A percentile compares a stretch with the other conserved stretches of the same genome.
Conservation (phyloP, 2,329 filamentous ascomycete genomes). For the Chrysoporthe deuterocubensis region DNA sequence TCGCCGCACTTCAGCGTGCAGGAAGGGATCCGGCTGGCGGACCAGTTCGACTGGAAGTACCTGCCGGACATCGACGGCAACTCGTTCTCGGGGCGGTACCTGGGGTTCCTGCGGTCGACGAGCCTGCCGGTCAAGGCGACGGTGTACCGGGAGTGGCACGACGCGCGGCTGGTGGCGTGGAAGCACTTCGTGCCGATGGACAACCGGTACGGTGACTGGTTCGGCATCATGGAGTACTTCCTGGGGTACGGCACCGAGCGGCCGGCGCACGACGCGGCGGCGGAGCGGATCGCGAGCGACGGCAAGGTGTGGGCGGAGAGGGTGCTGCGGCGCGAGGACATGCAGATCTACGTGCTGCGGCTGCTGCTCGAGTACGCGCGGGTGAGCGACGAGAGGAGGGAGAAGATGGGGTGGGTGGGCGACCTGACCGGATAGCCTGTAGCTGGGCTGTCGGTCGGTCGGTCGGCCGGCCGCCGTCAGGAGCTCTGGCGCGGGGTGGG, state of each 20-base stretch:
- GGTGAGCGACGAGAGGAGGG: slow-evolving; percentile 54
- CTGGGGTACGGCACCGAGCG: slow-evolving; percentile 55
- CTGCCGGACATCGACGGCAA: slow-evolving; percentile 79
- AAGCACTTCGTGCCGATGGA: slow-evolving; percentile 83
- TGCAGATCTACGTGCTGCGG: slow-evolving; percentile 71
- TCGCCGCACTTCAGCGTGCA: slow-evolving; percentile 48
- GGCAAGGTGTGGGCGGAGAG: slow-evolving; percentile 71
- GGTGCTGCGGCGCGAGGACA: slow-evolving; percentile 72
- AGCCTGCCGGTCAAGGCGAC: slow-evolving; percentile 78
- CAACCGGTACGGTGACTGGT: slow-evolving; percentile 72
- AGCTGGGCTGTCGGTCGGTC: no score
- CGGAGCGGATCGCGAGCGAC: slow-evolving; percentile 65
- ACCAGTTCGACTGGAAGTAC: slow-evolving; percentile 68
- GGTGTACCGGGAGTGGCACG: slow-evolving; percentile 81
- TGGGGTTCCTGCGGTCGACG: slow-evolving; percentile 70
- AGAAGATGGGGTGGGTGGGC: slow-evolving; percentile 59
- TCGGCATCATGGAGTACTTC: slow-evolving; percentile 76
- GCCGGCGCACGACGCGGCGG: slow-evolving; percentile 57
- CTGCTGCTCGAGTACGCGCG: slow-evolving; percentile 68
- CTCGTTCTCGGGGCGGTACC: slow-evolving; percentile 70
- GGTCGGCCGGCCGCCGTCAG: no score
- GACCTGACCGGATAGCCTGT: slow-evolving; percentile 43
- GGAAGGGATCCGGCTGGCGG: slow-evolving; percentile 46
- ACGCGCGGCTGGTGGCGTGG: slow-evolving; percentile 74
- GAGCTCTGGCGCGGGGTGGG: not conserved